Evolutionary conservation across 2,329 filamentous ascomycete genomes (phyloP).

Genomic region (Colletotrichum liriopes): DNA sequence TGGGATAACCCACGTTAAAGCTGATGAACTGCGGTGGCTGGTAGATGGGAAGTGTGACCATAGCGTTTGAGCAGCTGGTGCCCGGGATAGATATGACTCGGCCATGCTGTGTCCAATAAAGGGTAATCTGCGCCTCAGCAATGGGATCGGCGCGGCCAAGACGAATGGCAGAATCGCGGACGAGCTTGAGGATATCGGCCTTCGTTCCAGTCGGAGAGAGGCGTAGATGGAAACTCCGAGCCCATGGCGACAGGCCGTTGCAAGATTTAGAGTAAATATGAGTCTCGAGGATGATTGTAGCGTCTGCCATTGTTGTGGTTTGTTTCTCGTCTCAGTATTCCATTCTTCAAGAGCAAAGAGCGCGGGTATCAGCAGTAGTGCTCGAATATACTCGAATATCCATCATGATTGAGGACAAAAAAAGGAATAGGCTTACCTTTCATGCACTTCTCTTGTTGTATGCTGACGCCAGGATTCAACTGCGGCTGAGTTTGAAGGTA

Average conservation of each 20-base stretch:
- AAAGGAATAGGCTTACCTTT: not conserved
- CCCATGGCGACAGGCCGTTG: conserved; percentile 11
- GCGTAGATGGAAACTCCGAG: conserved; percentile 28
- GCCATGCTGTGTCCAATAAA: conserved; percentile 32
- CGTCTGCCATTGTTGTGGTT: conserved; percentile 2
- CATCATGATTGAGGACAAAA: not conserved
- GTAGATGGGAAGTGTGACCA: conserved; percentile 16
- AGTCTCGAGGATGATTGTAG: conserved; percentile 25
- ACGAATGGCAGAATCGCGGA: conserved; percentile 17
- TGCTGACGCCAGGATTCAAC: not conserved
- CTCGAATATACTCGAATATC: not conserved
- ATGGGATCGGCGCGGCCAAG: conserved; percentile 31
- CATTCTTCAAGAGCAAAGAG: accelerated
- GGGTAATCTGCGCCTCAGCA: conserved; percentile 31
- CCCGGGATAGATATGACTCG: conserved; percentile 26
- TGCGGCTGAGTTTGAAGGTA: not conserved
- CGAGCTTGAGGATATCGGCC: conserved; percentile 21
- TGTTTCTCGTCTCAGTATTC: not conserved
- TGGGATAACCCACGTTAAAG: not conserved
- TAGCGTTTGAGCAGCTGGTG: not conserved
- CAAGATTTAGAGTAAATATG: conserved; percentile 23
- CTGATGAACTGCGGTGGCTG: conserved; percentile 9
- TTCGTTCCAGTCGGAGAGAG: conserved; percentile 19
- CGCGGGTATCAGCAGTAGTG: too few species aligned
- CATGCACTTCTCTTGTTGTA: not conserved